Evolutionary conservation across 768 basidiomycete genomes (phyloP).

Genomic region (Collybiopsis confluens): DNA sequence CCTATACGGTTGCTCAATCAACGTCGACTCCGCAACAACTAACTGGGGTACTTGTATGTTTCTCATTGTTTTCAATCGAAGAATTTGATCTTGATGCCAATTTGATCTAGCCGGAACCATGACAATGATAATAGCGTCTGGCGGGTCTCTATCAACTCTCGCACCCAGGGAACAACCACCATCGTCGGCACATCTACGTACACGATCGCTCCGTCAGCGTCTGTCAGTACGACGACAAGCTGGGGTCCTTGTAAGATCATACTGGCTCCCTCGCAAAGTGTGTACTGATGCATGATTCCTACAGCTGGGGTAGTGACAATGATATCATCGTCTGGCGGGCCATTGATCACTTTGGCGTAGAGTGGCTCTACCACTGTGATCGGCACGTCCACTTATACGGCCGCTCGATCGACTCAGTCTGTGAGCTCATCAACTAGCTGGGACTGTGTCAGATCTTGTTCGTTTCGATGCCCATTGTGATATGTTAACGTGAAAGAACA

Average conservation of each 20-base stretch:
- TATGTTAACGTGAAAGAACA: too few relatives aligned
- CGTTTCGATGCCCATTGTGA: too few relatives aligned
- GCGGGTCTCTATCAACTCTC: neutral
- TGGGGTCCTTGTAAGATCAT: neutral
- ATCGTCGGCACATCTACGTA: neutral
- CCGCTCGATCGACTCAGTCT: too few relatives aligned
- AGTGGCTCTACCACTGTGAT: too few relatives aligned
- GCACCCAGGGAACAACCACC: slow-evolving; percentile 1
- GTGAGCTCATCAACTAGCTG: too few relatives aligned
- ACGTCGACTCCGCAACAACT: neutral
- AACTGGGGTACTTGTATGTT: slow-evolving; percentile 1
- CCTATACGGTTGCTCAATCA: neutral
- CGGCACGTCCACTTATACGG: too few relatives aligned
- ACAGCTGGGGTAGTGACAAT: neutral
- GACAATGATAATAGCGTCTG: neutral
- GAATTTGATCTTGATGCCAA: too few relatives aligned
- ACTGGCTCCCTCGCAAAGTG: too few relatives aligned
- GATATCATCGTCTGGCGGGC: too few relatives aligned
- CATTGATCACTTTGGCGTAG: neutral
- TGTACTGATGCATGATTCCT: neutral
- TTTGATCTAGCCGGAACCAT: neutral
- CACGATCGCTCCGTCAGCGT: neutral
- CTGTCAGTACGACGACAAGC: neutral
- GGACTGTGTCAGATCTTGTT: too few relatives aligned
- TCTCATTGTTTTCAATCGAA: too few relatives aligned